Evolutionary conservation across 2,329 filamentous ascomycete species (phyloP).

Genomic region (Diaporthe humulicola): DNA sequence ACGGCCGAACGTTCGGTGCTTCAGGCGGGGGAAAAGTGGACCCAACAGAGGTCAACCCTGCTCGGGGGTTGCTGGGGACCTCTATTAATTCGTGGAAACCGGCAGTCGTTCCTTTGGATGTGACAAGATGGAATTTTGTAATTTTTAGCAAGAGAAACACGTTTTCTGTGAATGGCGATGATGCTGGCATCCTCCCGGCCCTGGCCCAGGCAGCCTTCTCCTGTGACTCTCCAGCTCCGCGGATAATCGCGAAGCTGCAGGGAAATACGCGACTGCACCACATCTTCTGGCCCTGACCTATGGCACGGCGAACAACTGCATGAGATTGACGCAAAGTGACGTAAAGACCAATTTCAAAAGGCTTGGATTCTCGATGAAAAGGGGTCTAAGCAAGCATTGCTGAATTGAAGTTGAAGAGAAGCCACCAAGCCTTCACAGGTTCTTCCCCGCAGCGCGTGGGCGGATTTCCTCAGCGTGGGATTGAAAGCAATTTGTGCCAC

Average conservation of each 20-base stretch:
- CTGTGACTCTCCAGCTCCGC: background rate
- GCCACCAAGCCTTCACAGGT: background rate
- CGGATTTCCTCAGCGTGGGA: constrained; percentile 2
- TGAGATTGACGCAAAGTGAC: constrained; percentile 11
- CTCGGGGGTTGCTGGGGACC: background rate
- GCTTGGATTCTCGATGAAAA: background rate
- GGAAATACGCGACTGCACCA: constrained; percentile 17
- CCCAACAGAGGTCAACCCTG: background rate
- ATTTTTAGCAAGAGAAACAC: background rate
- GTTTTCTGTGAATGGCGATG: background rate
- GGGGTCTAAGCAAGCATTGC: background rate
- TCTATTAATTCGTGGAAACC: background rate
- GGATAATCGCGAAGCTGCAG: constrained; percentile 13
- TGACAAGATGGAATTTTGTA: background rate
- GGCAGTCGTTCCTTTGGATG: background rate
- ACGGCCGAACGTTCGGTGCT: constrained; percentile 10
- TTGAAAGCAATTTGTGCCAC: background rate
- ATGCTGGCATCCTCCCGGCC: constrained; percentile 9
- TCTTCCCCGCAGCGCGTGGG: constrained; percentile 21
- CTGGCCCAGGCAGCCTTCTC: background rate
- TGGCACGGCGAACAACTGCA: constrained; percentile 1
- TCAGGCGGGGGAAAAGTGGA: background rate
- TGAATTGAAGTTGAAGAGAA: background rate
- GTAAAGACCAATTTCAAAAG: background rate
- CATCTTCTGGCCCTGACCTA: background rate